Evolutionary conservation across 495 filamentous ascomycete species (phyloP), one percentile per base, ranked within the genome.

Genomic region (Penicillium nucicola): DNA sequence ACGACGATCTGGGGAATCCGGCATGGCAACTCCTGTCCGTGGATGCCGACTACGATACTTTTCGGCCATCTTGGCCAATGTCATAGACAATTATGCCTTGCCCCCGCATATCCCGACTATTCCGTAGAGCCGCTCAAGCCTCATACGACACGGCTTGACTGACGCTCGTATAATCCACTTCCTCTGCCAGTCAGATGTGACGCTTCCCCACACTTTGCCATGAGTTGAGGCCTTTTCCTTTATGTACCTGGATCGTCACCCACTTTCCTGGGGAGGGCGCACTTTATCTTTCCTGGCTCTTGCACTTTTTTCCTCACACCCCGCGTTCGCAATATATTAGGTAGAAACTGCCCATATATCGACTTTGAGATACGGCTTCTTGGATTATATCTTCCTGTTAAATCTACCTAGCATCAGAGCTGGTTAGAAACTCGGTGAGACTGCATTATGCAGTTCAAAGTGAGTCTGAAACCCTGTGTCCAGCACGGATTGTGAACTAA

Each of bases 361-460:
- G 8, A 13, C 20, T 15, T 44, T 33, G 42, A 17, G 22, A 23
- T 23, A 4, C 22, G 7, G 22, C 22, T 23, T 37, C 8, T 19
- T 22, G 20, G 11, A 10, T 20, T 15, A 15, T 41, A 36, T 3
- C 20, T 22, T 22, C 3, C 3, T 2, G 20, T 22, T 22, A 22
- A 5, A 22, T 19, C 23, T 23, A 28, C 5, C 30, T 3, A 47
- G 19, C 8, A 40, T 11, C 15, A 14, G 45, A 38, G 31, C 13
- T 39, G 34, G 34, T 38, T 22, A 18, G 9, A 13, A 25, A 38
- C 23, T 47, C 43, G 42, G 34, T 18, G 23, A 32, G 9, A 28
- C 40, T 42, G 46, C 58, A 56, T 45, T 15, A 64, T 64, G 61
- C 55, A 56, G 49, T 44, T 55, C 34, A 56, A 55, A 20, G 61